Percentiles rank a stretch among this genome's conserved stretches.
phyloP scores from a whole-genome alignment of 164 flowering plant species.

The Magnolia changhungtana region DNA sequence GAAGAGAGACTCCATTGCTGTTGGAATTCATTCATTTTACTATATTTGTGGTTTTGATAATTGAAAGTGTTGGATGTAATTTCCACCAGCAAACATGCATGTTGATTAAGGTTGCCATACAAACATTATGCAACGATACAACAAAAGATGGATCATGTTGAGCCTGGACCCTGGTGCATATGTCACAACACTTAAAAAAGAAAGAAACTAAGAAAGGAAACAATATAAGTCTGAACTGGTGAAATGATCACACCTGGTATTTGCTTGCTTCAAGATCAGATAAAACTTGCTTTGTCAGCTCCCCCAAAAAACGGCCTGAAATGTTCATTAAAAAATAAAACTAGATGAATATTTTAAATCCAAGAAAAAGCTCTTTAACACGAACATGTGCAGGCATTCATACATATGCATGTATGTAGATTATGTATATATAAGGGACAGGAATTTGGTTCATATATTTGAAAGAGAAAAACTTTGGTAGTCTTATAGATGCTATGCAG shows the following conservation, averaged over 20 bases:
- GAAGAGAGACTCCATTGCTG: too few species aligned
- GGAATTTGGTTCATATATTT: too few species aligned
- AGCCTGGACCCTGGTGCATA: not conserved
- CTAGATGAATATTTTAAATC: not conserved
- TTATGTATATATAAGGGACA: too few species aligned
- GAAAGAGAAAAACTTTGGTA: too few species aligned
- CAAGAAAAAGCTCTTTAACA: not conserved
- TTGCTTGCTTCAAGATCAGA: conserved; percentile 82
- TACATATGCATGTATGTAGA: too few species aligned
- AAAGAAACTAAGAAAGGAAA: not conserved
- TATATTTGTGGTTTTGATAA: too few species aligned
- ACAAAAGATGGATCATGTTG: not conserved
- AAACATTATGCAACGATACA: not conserved
- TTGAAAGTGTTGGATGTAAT: too few species aligned
- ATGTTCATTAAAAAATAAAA: not conserved
- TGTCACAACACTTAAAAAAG: too few species aligned
- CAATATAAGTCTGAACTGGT: not conserved
- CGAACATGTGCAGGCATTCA: too few species aligned
- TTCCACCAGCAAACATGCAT: too few species aligned
- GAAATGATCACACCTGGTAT: conserved; percentile 64
- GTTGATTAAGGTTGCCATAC: not conserved
- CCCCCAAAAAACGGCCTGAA: conserved; percentile 87
- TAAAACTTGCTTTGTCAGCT: conserved; percentile 89
- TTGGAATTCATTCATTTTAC: too few species aligned
- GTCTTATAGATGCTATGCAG: too few species aligned